Evolutionary conservation across 441 rosid species (phyloP), one percentile per base, ranked within the genome.

Genomic region (Breynia disticha): DNA sequence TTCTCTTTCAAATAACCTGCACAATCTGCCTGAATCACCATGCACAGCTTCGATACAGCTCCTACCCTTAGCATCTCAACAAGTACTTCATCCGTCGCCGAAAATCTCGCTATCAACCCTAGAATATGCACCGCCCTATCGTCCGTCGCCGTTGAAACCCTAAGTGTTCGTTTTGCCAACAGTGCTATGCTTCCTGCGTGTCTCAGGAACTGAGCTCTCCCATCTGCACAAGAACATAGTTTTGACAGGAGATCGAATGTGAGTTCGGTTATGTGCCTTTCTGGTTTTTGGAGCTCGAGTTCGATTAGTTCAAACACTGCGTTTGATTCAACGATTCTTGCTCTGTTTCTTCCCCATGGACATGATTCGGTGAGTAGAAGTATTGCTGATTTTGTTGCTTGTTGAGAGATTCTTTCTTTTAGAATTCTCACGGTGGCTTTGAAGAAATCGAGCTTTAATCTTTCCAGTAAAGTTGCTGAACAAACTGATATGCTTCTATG

Each of bases 11-110:
- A 45, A 19, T 62, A 60, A 4, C 20, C 5, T 16, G 59, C 44
- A 61, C 81, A 77, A 43, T 79, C 72, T 19, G 79, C 88, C 56
- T 79, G 85, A 32, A 69, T 48, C 20, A 79, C 74, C 79, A 79
- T 71, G 67, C 88, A 82, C 20, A 79, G 66, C 74, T 82, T 82
- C 39, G 85, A 55, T 59, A 82, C 88, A 0, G 78, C 81, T 1
- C 85, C 83, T 8, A 79, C 88, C 46, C 62, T 72, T 61, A 79
- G 52, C 85, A 82, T 79, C 74, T 82, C 88, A 11, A 12, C 4
- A 19, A 77, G 59, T 1, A 77, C 74, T 19, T 64, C 56, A 5
- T 53, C 39, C 3, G 71, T 62, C 0, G 71, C 81, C 0, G 77
- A 74, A 54, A 54, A 68, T 21, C 65, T 76, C 1, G 78, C 57